Conservation (phyloP, 192 early-diverging fungal genomes). For the Chytriomyces sp. region DNA sequence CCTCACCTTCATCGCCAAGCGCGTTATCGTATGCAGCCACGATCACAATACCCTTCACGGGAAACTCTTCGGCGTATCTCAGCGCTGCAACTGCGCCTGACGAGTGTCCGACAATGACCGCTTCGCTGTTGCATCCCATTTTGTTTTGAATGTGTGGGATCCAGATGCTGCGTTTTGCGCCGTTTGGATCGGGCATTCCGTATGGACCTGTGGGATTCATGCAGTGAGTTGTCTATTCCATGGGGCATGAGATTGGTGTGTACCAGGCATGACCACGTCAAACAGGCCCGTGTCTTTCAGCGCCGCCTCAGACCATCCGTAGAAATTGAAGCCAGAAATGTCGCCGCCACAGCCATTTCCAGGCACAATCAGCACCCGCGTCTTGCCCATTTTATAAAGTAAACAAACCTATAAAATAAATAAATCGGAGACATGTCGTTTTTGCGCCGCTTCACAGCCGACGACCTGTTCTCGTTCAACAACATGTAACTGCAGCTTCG, state of each 20-base stretch:
- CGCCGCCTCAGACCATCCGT: conserved; percentile 13
- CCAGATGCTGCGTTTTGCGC: conserved; percentile 6
- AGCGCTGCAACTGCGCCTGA: conserved; percentile 8
- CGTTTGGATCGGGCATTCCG: background rate
- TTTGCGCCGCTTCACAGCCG: conserved; percentile 75
- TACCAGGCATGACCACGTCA: background rate
- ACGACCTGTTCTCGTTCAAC: conserved; percentile 94
- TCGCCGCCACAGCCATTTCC: conserved; percentile 18
- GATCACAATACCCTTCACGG: background rate
- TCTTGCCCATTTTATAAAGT: no score
- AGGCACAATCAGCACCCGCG: conserved; percentile 9
- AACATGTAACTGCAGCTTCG: conserved; percentile 66
- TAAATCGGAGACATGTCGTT: conserved; percentile 21
- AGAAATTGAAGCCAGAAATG: conserved; percentile 10
- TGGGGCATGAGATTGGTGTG: background rate
- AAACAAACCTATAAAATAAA: background rate
- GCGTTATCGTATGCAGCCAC: conserved; percentile 14
- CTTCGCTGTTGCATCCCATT: background rate
- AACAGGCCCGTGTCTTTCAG: background rate
- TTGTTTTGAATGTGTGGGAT: conserved; percentile 13
- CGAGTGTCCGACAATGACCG: conserved; percentile 5
- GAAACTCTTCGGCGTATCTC: conserved; percentile 2
- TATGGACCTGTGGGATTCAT: no score
- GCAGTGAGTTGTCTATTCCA: no score
- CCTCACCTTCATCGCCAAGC: conserved; percentile 1